Percentiles rank a stretch among this genome's conserved stretches.
These are phyloP conservation scores for Crassisporium funariophilum DNA, from an alignment of 768 basidiomycete species.

Conservation along the genomic window DNA sequence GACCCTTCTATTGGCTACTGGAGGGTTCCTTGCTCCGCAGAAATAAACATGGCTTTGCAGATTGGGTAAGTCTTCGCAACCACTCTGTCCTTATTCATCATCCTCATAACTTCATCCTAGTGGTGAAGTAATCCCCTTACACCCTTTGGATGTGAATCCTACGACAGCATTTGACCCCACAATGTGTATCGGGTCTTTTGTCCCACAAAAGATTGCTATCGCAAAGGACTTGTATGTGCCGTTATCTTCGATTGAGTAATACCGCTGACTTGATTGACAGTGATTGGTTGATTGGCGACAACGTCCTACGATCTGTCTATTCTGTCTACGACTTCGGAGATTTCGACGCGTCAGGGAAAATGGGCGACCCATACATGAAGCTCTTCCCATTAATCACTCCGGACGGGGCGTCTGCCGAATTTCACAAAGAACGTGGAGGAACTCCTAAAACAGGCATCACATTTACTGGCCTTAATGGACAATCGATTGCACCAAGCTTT, in stretches of 20 bases:
- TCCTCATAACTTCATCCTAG: constrained; percentile 38
- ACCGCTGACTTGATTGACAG: constrained; percentile 39
- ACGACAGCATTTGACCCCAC: constrained; percentile 42
- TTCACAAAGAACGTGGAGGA: constrained; percentile 69
- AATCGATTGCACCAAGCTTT: constrained; percentile 45
- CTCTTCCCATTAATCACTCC: constrained; percentile 72
- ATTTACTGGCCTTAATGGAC: constrained; percentile 54
- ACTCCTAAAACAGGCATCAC: constrained; percentile 67
- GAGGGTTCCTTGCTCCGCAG: constrained; percentile 71
- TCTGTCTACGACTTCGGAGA: constrained; percentile 86
- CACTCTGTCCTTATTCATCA: background rate
- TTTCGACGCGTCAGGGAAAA: constrained; percentile 59
- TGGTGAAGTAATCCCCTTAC: constrained; percentile 72
- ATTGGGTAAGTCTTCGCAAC: constrained; percentile 63
- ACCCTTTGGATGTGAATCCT: constrained; percentile 77
- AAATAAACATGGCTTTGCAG: constrained; percentile 80
- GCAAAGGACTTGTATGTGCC: constrained; percentile 66
- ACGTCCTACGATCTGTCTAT: constrained; percentile 81
- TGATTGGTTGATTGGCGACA: constrained; percentile 85
- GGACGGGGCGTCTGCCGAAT: constrained; percentile 68
- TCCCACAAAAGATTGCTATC: constrained; percentile 63
- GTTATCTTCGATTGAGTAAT: constrained; percentile 4
- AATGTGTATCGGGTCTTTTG: constrained; percentile 73
- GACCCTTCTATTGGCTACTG: constrained; percentile 58
- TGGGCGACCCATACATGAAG: constrained; percentile 80